Conservation (phyloP, 768 basidiomycete genomes). For the Psilocybe subaeruginosa region DNA sequence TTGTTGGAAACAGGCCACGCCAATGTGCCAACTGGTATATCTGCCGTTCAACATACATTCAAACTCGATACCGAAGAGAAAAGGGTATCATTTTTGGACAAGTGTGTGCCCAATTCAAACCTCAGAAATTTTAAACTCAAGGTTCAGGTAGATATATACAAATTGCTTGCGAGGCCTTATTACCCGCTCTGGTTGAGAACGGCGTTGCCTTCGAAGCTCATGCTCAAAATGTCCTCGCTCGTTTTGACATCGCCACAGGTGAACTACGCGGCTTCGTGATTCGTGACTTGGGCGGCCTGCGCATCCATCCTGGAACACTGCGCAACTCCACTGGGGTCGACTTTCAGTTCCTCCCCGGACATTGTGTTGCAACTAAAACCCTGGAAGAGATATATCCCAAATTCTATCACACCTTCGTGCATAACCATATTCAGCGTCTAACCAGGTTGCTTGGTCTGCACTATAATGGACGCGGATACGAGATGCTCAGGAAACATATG, state of each 20-base stretch:
- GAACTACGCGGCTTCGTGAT: slow-evolving; percentile 53
- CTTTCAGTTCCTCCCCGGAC: slow-evolving; percentile 55
- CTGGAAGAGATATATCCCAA: slow-evolving; percentile 56
- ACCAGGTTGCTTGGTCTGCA: slow-evolving; percentile 57
- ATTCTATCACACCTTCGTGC: slow-evolving; percentile 63
- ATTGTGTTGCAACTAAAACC: slow-evolving; percentile 51
- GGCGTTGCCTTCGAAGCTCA: slow-evolving; percentile 67
- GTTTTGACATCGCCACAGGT: slow-evolving; percentile 44
- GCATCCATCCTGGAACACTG: slow-evolving; percentile 54
- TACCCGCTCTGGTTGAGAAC: slow-evolving; percentile 54
- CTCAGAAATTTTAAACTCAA: background rate
- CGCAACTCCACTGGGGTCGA: slow-evolving; percentile 49
- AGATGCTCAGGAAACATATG: slow-evolving; percentile 50
- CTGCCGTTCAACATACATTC: slow-evolving; percentile 51
- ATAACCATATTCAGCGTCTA: slow-evolving; percentile 61
- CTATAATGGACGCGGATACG: slow-evolving; percentile 54
- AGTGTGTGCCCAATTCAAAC: slow-evolving; percentile 31
- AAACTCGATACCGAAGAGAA: slow-evolving; percentile 49
- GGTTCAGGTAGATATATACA: slow-evolving; percentile 45
- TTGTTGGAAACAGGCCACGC: slow-evolving; percentile 56
- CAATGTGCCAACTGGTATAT: slow-evolving; percentile 39
- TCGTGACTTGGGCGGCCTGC: slow-evolving; percentile 60
- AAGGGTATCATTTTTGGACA: slow-evolving; percentile 47
- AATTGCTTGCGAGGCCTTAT: slow-evolving; percentile 51
- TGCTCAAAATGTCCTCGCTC: slow-evolving; percentile 57